phyloP scores from a whole-genome alignment of 495 filamentous ascomycete species.

The Tuber melanosporum region DNA sequence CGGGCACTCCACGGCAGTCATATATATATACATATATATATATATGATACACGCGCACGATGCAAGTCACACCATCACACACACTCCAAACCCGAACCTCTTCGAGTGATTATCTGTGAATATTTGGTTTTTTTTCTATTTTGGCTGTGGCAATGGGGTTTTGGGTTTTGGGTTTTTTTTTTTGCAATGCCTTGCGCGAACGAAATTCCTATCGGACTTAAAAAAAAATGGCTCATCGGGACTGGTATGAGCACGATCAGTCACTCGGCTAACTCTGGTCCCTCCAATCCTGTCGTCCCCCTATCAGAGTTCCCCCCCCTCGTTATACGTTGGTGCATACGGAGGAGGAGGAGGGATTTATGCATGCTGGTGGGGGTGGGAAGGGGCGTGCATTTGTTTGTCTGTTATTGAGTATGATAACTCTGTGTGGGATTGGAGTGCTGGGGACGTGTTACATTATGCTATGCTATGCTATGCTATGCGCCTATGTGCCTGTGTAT shows the following conservation, averaged over 20 bases:
- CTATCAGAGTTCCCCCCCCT: neutral
- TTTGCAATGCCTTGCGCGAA: too few relatives aligned
- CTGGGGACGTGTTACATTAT: too few relatives aligned
- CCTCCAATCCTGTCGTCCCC: too few relatives aligned
- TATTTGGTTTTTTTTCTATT: neutral
- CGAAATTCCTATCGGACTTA: neutral
- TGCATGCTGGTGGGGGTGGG: neutral
- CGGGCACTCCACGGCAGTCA: neutral
- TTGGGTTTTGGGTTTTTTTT: too few relatives aligned
- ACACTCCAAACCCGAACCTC: neutral
- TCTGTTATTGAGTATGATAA: neutral
- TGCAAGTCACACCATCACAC: neutral
- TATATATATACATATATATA: too few relatives aligned
- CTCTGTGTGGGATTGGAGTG: neutral
- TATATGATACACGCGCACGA: neutral
- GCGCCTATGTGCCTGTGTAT: neutral
- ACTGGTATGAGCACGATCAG: neutral
- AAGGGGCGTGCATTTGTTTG: neutral
- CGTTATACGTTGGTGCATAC: neutral
- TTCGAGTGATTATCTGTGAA: neutral
- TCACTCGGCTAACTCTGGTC: neutral
- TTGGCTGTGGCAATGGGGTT: neutral
- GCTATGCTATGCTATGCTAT: neutral
- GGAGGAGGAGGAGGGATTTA: neutral
- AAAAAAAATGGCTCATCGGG: neutral